These are phyloP conservation scores for Vigna reflexopilosa DNA, from an alignment of 306 rosid species.

Conservation along the genomic window DNA sequence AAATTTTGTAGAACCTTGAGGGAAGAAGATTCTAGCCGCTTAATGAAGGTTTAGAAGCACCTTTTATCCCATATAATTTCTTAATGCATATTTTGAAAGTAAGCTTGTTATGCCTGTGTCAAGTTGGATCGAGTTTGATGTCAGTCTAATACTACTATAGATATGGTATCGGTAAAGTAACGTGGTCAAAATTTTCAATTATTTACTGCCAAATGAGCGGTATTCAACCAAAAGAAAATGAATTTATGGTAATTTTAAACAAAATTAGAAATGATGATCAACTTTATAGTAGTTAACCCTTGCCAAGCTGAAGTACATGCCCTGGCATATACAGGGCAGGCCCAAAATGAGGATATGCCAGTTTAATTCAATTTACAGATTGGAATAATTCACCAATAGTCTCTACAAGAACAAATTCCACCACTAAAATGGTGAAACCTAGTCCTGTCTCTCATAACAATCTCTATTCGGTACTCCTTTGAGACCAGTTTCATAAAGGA, in stretches of 20 bases:
- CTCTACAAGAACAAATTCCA: slow-evolving; percentile 83
- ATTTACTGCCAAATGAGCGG: not conserved
- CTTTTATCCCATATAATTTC: not conserved
- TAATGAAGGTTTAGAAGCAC: not conserved
- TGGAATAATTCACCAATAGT: slow-evolving; percentile 64
- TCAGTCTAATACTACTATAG: not conserved
- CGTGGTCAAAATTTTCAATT: not conserved
- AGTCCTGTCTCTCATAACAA: slow-evolving; percentile 79
- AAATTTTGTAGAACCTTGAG: not conserved
- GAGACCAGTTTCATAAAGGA: slow-evolving; percentile 84
- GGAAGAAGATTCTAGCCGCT: not conserved
- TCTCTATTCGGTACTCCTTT: slow-evolving; percentile 65
- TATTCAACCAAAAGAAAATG: too few relatives aligned
- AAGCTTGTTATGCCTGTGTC: not conserved
- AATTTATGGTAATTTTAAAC: not conserved
- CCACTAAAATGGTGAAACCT: slow-evolving; percentile 79
- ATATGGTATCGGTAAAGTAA: not conserved
- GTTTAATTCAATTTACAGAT: slow-evolving; percentile 19
- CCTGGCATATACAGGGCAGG: not conserved
- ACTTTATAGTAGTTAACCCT: slow-evolving; percentile 7
- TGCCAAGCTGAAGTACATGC: not conserved
- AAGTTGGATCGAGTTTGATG: not conserved
- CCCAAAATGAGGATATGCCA: not conserved
- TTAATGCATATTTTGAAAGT: not conserved
- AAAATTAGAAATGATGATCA: not conserved